These are phyloP conservation scores for Eucalyptus polyanthemos DNA, from an alignment of 345 rosid genomes.

Conservation along the genomic window DNA sequence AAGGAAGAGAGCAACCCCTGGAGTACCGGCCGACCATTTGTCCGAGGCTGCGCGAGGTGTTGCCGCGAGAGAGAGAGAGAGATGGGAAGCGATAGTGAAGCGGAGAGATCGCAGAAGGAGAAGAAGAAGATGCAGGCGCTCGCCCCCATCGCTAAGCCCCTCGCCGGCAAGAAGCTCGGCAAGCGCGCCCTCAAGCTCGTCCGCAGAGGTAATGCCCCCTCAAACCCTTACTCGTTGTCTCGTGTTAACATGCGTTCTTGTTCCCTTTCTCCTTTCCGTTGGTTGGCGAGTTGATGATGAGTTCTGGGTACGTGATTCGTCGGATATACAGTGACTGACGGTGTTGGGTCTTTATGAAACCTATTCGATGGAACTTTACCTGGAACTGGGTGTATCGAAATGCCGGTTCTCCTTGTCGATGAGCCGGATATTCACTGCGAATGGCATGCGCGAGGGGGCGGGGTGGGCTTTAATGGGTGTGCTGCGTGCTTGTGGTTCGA, in stretches of 20 bases:
- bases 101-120: slow-evolving; percentile 77
- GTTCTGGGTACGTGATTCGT: not conserved
- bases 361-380: not conserved
- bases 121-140: slow-evolving; percentile 45
- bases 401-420: not conserved
- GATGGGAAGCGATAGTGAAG: slow-evolving; percentile 16
- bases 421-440: not conserved
- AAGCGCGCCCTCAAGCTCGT: slow-evolving; percentile 84
- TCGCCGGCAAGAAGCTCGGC: slow-evolving; percentile 86
- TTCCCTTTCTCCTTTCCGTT: not conserved
- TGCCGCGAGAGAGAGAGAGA: not conserved
- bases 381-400: not conserved
- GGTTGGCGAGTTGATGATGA: not conserved
- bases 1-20: not conserved
- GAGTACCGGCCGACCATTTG: not conserved
- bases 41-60: not conserved
- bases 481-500: not conserved
- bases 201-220: slow-evolving; percentile 44
- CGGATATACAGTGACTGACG: not conserved
- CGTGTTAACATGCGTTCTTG: not conserved
- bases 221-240: not conserved
- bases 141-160: slow-evolving; percentile 89
- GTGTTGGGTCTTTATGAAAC: not conserved
- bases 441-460: not conserved
- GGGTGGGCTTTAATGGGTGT: not conserved